Evolutionary conservation across 139 green algal species (phyloP).

Genomic region (Chlamydomonas eustigma): DNA sequence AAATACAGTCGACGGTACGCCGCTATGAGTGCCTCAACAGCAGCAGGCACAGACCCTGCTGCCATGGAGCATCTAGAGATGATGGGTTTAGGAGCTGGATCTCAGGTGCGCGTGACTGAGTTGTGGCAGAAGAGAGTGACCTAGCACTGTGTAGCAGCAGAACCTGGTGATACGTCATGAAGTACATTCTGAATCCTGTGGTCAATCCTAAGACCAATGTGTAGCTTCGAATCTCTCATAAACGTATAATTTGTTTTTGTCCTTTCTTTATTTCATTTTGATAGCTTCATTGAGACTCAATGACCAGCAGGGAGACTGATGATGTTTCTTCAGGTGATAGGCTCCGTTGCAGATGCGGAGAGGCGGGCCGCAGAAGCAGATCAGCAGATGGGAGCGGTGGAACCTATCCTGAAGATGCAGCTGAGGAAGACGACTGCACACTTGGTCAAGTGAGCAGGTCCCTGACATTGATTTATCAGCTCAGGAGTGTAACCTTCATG

Average conservation of each 20-base stretch:
- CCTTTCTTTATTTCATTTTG: too few relatives aligned
- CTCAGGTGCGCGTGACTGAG: background rate
- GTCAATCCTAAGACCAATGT: too few relatives aligned
- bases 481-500: too few relatives aligned
- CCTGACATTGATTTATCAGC: too few relatives aligned
- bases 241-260: too few relatives aligned
- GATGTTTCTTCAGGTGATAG: too few relatives aligned
- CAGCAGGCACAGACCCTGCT: background rate
- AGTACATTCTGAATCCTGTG: too few relatives aligned
- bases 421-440: constrained; percentile 36
- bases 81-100: background rate
- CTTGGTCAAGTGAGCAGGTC: constrained; percentile 40
- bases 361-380: background rate
- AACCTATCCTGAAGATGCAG: constrained; percentile 14
- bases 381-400: constrained; percentile 11
- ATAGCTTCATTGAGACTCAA: too few relatives aligned
- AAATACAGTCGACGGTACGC: constrained; percentile 53
- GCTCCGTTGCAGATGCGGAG: background rate
- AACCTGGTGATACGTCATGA: too few relatives aligned
- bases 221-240: too few relatives aligned
- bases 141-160: too few relatives aligned
- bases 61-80: background rate
- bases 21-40: constrained; percentile 8
- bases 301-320: too few relatives aligned
- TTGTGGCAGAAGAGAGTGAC: background rate